Evolutionary conservation across 2,329 filamentous ascomycete genomes (phyloP).

Genomic region (Pestalotiopsis sp.): DNA sequence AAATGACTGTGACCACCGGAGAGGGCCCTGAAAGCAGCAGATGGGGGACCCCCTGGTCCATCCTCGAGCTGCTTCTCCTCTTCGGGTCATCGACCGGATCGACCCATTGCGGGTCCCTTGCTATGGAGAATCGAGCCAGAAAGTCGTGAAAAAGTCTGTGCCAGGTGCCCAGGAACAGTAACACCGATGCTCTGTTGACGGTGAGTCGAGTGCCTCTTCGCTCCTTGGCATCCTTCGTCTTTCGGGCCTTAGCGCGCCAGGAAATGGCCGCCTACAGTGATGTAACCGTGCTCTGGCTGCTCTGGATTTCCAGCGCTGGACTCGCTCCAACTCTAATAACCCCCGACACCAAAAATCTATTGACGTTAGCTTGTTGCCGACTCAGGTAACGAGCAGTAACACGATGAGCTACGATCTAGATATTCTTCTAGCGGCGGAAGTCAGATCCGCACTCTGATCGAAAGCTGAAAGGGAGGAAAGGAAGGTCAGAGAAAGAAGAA

Average conservation of each 20-base stretch:
- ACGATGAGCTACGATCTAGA: not conserved
- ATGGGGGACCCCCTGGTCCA: not conserved
- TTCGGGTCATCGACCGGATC: constrained; percentile 6
- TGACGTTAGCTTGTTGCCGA: not conserved
- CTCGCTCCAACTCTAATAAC: no score
- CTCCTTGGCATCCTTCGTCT: not conserved
- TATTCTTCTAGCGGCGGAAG: not conserved
- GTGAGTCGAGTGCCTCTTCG: not conserved
- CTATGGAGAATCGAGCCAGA: no score
- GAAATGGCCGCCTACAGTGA: not conserved
- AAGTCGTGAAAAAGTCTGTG: not conserved
- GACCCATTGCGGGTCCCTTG: not conserved
- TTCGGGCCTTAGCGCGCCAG: not conserved
- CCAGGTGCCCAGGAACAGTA: not conserved
- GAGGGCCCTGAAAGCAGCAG: not conserved
- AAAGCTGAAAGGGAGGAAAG: not conserved
- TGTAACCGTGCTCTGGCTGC: not conserved
- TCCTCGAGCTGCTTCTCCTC: not conserved
- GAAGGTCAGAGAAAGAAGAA: not conserved
- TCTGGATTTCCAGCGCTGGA: not conserved
- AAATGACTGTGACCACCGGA: not conserved
- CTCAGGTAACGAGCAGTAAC: not conserved
- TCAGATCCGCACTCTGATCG: not conserved
- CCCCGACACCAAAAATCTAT: not conserved
- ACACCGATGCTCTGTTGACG: constrained; percentile 3